Evolutionary conservation across 2,329 filamentous ascomycete genomes (phyloP).

Genomic region (Magnaporthales sp.): DNA sequence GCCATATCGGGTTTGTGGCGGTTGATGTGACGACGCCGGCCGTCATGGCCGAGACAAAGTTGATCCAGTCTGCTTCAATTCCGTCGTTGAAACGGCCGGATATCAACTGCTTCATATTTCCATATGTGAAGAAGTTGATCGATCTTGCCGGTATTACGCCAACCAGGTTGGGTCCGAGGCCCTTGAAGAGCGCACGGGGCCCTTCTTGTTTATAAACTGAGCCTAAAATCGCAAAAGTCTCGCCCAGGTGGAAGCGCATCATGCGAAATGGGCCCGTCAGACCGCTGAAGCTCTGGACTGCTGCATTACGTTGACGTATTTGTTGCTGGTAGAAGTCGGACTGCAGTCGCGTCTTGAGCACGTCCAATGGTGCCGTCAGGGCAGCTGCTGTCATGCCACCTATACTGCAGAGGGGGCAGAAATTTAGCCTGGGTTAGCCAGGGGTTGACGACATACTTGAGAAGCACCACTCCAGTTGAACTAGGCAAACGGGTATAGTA

Average conservation of each 20-base stretch:
- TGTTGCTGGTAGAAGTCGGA: slow-evolving; percentile 91
- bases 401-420: slow-evolving; percentile 40
- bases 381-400: slow-evolving; percentile 87
- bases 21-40: slow-evolving; percentile 84
- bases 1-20: slow-evolving; percentile 92
- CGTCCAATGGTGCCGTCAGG: slow-evolving; percentile 90
- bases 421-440: slow-evolving; percentile 2
- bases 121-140: slow-evolving; percentile 92
- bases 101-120: slow-evolving; percentile 80
- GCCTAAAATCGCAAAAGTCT: slow-evolving; percentile 78
- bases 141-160: slow-evolving; percentile 83
- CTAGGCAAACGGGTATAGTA: background rate
- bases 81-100: slow-evolving; percentile 64
- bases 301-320: slow-evolving; percentile 56
- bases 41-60: slow-evolving; percentile 65
- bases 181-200: slow-evolving; percentile 83
- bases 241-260: slow-evolving; percentile 65
- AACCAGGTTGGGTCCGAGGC: slow-evolving; percentile 80
- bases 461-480: background rate
- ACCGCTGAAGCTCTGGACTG: slow-evolving; percentile 46
- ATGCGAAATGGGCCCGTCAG: slow-evolving; percentile 49
- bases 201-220: slow-evolving; percentile 77
- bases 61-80: slow-evolving; percentile 63
- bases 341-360: slow-evolving; percentile 86
- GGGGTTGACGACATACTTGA: slow-evolving; percentile 3